Evolutionary conservation across 2,329 filamentous ascomycete species (phyloP).

Genomic region (Septoria petroselini): DNA sequence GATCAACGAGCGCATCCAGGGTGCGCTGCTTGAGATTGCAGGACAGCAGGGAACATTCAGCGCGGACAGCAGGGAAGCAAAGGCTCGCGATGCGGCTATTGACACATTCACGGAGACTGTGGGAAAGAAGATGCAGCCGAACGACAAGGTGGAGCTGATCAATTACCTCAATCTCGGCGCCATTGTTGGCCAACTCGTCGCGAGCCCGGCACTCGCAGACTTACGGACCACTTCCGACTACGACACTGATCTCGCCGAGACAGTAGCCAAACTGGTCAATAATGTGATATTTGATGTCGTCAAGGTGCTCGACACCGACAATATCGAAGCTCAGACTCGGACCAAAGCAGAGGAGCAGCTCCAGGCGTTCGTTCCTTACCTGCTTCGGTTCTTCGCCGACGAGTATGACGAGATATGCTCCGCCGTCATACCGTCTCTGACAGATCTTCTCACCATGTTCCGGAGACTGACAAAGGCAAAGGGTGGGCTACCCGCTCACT

Average conservation of each 20-base stretch:
- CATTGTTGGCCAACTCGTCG: constrained; percentile 81
- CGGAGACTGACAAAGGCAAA: constrained; percentile 68
- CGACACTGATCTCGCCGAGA: constrained; percentile 92
- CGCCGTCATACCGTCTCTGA: constrained; percentile 88
- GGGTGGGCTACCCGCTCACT: constrained; percentile 65
- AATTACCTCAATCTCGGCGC: constrained; percentile 81
- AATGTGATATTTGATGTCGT: constrained; percentile 83
- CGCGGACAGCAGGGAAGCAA: constrained; percentile 61
- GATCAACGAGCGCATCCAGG: constrained; percentile 84
- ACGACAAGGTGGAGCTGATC: constrained; percentile 93
- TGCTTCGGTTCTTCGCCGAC: constrained; percentile 93
- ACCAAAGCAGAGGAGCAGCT: constrained; percentile 77
- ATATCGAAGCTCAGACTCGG: constrained; percentile 61
- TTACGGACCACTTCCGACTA: constrained; percentile 79
- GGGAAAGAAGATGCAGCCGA: constrained; percentile 93
- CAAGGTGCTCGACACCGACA: constrained; percentile 72
- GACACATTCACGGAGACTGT: constrained; percentile 95
- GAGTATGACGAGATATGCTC: constrained; percentile 98
- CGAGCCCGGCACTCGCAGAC: constrained; percentile 75
- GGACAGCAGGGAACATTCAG: constrained; percentile 63
- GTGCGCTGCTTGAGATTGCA: constrained; percentile 78
- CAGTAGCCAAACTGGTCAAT: constrained; percentile 93
- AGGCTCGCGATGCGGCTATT: constrained; percentile 83
- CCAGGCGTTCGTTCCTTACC: constrained; percentile 76
- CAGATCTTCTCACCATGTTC: constrained; percentile 85